These are phyloP conservation scores for Phytophthora pseudosyringae DNA, from an alignment of 352 stramenopile genomes.

Conservation along the genomic window DNA sequence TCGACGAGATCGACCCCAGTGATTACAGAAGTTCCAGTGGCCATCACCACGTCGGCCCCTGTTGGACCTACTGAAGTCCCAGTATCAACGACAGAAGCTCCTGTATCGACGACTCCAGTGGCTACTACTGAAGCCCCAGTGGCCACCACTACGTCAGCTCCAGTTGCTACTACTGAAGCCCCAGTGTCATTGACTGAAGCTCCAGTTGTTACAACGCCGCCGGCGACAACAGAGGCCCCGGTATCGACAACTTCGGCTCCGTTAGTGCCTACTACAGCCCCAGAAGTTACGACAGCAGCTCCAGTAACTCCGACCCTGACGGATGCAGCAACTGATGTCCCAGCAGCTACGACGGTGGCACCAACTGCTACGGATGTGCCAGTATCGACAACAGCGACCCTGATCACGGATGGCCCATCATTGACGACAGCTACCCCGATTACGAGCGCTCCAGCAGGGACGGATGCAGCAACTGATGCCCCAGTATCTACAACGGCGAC, in stretches of 20 bases:
- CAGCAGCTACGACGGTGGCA: background rate
- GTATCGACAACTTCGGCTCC: constrained; percentile 1
- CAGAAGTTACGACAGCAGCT: constrained; percentile 11
- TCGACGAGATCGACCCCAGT: background rate
- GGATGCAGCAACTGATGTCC: background rate
- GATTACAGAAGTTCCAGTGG: background rate
- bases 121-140: background rate
- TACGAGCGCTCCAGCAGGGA: background rate
- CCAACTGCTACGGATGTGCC: background rate
- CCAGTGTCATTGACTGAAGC: background rate
- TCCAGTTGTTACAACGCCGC: background rate
- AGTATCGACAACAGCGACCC: background rate
- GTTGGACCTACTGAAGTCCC: background rate
- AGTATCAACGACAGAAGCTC: background rate
- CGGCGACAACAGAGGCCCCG: background rate
- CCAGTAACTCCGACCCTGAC: background rate
- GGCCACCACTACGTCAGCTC: background rate
- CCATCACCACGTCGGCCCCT: background rate
- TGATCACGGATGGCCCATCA: no score
- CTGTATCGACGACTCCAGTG: background rate
- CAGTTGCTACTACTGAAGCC: constrained; percentile 1
- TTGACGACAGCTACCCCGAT: background rate
- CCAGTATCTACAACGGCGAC: background rate
- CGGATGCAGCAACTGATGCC: background rate
- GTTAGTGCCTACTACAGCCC: background rate